These are phyloP conservation scores for Pleoardoris graminearum DNA, from an alignment of 2,329 filamentous ascomycete species.

Conservation along the genomic window DNA sequence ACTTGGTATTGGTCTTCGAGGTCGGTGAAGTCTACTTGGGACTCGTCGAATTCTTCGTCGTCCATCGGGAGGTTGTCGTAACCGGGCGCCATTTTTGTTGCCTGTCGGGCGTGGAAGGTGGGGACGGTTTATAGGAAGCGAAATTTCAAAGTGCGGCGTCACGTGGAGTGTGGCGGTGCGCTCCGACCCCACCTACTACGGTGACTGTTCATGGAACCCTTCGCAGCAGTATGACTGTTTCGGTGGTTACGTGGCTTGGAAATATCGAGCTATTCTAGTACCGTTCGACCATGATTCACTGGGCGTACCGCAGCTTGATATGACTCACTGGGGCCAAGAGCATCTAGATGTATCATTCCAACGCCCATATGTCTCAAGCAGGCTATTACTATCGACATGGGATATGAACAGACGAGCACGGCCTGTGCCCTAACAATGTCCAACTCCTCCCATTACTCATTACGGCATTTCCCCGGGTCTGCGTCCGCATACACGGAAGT, in stretches of 20 bases:
- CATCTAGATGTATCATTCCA: too few species aligned
- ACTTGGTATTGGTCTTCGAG: slow-evolving; percentile 94
- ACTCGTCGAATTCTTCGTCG: slow-evolving; percentile 89
- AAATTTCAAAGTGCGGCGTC: slow-evolving; percentile 35
- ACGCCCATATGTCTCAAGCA: too few species aligned
- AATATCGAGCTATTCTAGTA: too few species aligned
- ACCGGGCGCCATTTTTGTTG: slow-evolving; percentile 81
- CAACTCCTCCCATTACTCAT: slow-evolving; percentile 25
- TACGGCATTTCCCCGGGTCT: slow-evolving; percentile 7
- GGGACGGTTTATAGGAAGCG: slow-evolving; percentile 23
- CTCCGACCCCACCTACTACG: not conserved
- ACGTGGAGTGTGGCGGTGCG: slow-evolving; percentile 12
- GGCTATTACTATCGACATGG: too few species aligned
- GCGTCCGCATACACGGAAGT: slow-evolving; percentile 1
- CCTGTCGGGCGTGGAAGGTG: slow-evolving; percentile 24
- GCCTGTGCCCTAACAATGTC: too few species aligned
- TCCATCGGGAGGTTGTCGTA: slow-evolving; percentile 87
- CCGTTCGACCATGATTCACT: too few species aligned
- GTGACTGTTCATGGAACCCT: too few species aligned
- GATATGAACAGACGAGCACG: too few species aligned
- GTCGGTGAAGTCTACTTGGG: slow-evolving; percentile 94
- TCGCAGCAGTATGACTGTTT: too few species aligned
- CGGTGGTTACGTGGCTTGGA: too few species aligned
- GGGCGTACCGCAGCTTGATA: too few species aligned
- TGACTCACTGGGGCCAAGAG: too few species aligned